Percentiles rank a stretch among this genome's conserved stretches.
Evolutionary conservation across 768 basidiomycete genomes (phyloP).

Genomic region (Phanerodontia chrysosporium): DNA sequence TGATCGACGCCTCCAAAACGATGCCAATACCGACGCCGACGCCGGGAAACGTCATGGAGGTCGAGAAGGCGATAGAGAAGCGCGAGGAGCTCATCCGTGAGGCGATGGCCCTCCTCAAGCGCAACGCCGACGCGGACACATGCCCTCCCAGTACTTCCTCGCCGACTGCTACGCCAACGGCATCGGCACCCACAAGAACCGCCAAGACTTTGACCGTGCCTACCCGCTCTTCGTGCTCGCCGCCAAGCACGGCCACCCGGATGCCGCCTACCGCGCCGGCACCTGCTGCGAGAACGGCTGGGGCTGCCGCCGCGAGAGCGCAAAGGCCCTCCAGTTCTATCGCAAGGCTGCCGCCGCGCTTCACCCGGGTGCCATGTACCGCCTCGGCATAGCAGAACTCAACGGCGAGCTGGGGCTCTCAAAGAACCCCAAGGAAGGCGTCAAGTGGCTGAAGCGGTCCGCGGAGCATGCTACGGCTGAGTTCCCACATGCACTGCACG

Average conservation of each 20-base stretch:
- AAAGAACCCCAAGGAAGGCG: conserved; percentile 90
- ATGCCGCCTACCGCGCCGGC: conserved; percentile 92
- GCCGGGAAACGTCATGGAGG: conserved; percentile 70
- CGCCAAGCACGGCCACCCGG: conserved; percentile 95
- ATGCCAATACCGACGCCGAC: conserved; percentile 72
- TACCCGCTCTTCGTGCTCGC: conserved; percentile 95
- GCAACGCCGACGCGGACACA: conserved; percentile 92
- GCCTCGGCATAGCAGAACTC: conserved; percentile 91
- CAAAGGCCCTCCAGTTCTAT: conserved; percentile 90
- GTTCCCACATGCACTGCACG: conserved; percentile 95
- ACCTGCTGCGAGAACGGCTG: conserved; percentile 99
- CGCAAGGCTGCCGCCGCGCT: conserved; percentile 88
- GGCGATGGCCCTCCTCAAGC: conserved; percentile 81
- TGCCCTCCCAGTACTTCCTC: conserved; percentile 93
- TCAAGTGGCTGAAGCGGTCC: conserved; percentile 97
- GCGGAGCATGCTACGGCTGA: conserved; percentile 93
- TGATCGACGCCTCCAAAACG: conserved; percentile 95
- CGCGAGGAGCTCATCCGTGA: conserved; percentile 87
- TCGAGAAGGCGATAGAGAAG: conserved; percentile 77
- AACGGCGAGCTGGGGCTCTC: conserved; percentile 90
- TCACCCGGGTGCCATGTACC: conserved; percentile 95
- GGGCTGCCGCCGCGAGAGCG: conserved; percentile 91
- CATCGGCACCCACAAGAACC: conserved; percentile 85
- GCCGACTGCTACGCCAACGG: conserved; percentile 99
- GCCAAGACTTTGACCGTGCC: conserved; percentile 96